Percentiles rank a stretch among this genome's conserved stretches.
Conservation (phyloP, 2,329 filamentous ascomycete species). For the Talaromyces sp. region DNA sequence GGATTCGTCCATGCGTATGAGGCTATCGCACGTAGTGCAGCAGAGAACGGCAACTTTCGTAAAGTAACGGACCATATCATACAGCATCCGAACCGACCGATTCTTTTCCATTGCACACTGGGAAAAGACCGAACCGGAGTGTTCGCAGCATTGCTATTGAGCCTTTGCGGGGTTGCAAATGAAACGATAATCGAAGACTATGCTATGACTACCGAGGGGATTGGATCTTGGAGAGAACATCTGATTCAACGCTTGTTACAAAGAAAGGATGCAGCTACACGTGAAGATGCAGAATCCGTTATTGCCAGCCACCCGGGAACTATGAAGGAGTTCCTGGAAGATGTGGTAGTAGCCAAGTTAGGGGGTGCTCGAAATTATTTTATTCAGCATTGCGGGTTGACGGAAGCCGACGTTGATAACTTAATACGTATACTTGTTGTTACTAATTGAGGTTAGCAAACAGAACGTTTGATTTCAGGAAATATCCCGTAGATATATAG, state of each 20-base stretch:
- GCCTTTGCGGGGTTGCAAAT: constrained; percentile 59
- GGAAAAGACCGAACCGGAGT: constrained; percentile 75
- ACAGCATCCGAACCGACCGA: constrained; percentile 38
- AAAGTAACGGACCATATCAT: constrained; percentile 10
- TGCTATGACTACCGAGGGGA: constrained; percentile 25
- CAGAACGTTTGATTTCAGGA: too few relatives aligned
- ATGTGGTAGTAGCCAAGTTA: constrained; percentile 2
- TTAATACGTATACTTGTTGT: not conserved
- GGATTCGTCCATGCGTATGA: constrained; percentile 62
- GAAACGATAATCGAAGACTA: constrained; percentile 62
- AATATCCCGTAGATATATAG: not conserved
- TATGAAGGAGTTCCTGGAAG: constrained; percentile 9
- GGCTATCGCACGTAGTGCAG: constrained; percentile 45
- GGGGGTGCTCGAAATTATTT: constrained; percentile 5
- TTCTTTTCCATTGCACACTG: constrained; percentile 67
- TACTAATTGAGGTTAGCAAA: not conserved
- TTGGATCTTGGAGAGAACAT: constrained; percentile 8
- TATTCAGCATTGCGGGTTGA: not conserved
- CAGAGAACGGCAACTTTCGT: constrained; percentile 8
- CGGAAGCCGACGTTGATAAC: not conserved
- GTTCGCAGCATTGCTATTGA: constrained; percentile 60
- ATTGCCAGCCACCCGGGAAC: constrained; percentile 7
- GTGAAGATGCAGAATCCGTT: constrained; percentile 5
- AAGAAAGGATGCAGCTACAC: not conserved
- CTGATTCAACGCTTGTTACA: constrained; percentile 2